phyloP scores from a whole-genome alignment of 2,329 filamentous ascomycete species.

The Phialemonium atrogriseum region DNA sequence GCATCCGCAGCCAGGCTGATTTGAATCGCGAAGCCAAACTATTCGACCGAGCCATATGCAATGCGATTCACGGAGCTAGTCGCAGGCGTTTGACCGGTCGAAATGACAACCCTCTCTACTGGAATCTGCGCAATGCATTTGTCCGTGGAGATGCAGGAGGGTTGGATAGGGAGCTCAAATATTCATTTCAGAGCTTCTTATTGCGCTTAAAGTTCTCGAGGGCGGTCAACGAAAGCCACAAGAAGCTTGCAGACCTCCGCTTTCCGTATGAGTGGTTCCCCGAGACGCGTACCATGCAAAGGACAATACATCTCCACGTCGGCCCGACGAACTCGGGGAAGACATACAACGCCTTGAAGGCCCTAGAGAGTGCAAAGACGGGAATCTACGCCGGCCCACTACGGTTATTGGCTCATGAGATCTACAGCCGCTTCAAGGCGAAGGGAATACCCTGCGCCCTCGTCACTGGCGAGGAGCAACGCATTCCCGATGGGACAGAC shows the following conservation, averaged over 20 bases:
- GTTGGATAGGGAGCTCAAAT: conserved; percentile 51
- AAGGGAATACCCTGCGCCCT: conserved; percentile 71
- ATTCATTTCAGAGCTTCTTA: conserved; percentile 60
- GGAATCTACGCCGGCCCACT: conserved; percentile 90
- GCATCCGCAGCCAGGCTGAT: conserved; percentile 28
- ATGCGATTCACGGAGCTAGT: conserved; percentile 35
- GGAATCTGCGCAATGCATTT: conserved; percentile 52
- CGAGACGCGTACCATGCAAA: conserved; percentile 67
- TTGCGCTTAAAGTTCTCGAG: conserved; percentile 48
- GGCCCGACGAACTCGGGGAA: conserved; percentile 98
- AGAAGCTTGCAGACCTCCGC: conserved; percentile 69
- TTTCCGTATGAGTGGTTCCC: conserved; percentile 91
- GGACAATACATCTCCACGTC: conserved; percentile 85
- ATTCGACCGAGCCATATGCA: conserved; percentile 36
- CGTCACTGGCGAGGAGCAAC: conserved; percentile 84
- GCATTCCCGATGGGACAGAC: conserved; percentile 52
- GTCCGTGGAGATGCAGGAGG: conserved; percentile 40
- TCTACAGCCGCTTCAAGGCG: conserved; percentile 78
- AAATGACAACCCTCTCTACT: conserved; percentile 45
- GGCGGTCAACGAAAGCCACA: conserved; percentile 49
- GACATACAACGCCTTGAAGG: conserved; percentile 87
- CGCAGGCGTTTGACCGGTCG: conserved; percentile 26
- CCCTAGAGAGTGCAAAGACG: conserved; percentile 63
- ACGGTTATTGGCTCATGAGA: conserved; percentile 82
- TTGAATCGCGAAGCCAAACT: conserved; percentile 34